Evolutionary conservation across 2,329 filamentous ascomycete species (phyloP).

Genomic region (Sporothrix variecibatus): DNA sequence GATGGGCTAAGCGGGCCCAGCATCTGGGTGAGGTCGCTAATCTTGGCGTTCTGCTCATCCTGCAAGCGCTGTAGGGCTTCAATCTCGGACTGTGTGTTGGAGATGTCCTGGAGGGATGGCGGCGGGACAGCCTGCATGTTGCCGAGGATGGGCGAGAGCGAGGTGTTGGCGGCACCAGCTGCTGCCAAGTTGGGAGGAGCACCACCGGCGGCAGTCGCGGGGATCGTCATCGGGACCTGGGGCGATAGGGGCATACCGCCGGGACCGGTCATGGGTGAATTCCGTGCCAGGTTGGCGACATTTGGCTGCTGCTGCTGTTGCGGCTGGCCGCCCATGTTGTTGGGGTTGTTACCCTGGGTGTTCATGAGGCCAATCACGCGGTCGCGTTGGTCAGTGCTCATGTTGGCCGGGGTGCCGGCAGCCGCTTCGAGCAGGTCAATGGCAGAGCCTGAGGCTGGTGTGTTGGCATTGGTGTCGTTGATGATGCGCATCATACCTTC

Average conservation of each 20-base stretch:
- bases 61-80: constrained; percentile 78
- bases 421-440: constrained; percentile 60
- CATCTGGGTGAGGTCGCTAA: constrained; percentile 72
- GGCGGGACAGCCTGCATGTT: constrained; percentile 51
- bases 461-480: constrained; percentile 62
- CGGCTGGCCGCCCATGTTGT: constrained; percentile 24
- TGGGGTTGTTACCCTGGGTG: constrained; percentile 37
- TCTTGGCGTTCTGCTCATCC: constrained; percentile 73
- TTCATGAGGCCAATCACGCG: constrained; percentile 63
- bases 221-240: constrained; percentile 19
- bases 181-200: constrained; percentile 1
- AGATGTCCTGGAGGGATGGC: constrained; percentile 63
- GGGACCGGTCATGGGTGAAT: constrained; percentile 13
- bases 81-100: constrained; percentile 71
- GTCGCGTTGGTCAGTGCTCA: constrained; percentile 59
- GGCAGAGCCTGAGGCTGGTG: constrained; percentile 40
- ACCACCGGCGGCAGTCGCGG: constrained; percentile 19
- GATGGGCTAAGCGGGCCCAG: constrained; percentile 80
- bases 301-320: constrained; percentile 18
- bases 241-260: constrained; percentile 23
- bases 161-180: constrained; percentile 30
- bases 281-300: constrained; percentile 11
- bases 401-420: constrained; percentile 55
- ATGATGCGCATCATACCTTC: constrained; percentile 67
- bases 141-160: constrained; percentile 51